These are phyloP conservation scores for Actinomortierella ambigua DNA, from an alignment of 371 early-diverging fungal species.

Conservation along the genomic window DNA sequence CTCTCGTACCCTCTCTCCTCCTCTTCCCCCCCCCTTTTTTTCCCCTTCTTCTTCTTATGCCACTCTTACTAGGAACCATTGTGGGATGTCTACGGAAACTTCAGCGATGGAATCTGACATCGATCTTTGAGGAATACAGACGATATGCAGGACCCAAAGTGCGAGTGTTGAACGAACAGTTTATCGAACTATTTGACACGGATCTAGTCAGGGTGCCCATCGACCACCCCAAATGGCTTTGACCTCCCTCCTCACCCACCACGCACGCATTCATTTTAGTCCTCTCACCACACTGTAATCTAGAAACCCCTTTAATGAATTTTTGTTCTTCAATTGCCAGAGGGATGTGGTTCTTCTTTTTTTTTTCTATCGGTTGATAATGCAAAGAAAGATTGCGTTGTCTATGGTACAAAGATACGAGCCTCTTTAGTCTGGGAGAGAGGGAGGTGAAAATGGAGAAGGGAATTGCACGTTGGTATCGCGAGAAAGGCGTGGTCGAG, in stretches of 20 bases:
- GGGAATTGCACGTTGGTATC: no score
- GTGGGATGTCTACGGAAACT: slow-evolving; percentile 96
- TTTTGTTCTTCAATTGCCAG: no score
- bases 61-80: slow-evolving; percentile 74
- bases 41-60: not conserved
- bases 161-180: slow-evolving; percentile 89
- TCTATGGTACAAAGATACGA: no score
- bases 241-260: slow-evolving; percentile 5
- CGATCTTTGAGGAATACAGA: slow-evolving; percentile 97
- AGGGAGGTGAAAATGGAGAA: no score
- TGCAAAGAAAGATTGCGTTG: no score
- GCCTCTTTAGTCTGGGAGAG: no score
- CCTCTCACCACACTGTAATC: no score
- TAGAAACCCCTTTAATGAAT: no score
- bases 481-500: no score
- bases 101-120: slow-evolving; percentile 96
- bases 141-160: slow-evolving; percentile 97
- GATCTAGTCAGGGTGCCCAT: slow-evolving; percentile 88
- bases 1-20: slow-evolving; percentile 3
- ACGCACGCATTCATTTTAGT: no score
- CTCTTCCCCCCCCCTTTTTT: not conserved
- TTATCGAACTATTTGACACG: slow-evolving; percentile 95
- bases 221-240: slow-evolving; percentile 84
- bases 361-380: no score
- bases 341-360: no score